Conservation (phyloP, 2,329 filamentous ascomycete species). For the Pseudogymnoascus sp. region DNA sequence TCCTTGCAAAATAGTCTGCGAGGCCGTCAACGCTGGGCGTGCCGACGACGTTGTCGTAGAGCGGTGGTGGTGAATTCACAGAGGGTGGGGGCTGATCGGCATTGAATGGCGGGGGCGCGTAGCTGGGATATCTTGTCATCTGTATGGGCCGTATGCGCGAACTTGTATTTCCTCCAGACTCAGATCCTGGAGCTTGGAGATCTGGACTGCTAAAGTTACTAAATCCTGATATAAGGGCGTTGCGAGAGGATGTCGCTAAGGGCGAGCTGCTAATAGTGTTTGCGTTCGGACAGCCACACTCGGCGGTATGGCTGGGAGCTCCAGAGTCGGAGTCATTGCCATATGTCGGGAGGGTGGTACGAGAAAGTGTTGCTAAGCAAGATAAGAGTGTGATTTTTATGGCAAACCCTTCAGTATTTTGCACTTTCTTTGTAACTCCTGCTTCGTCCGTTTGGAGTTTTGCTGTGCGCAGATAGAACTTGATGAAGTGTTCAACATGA, state of each 20-base stretch:
- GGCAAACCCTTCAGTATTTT: conserved; percentile 27
- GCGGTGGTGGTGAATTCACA: conserved; percentile 59
- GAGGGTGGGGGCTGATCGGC: conserved; percentile 61
- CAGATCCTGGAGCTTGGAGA: conserved; percentile 31
- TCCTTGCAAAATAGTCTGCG: conserved; percentile 60
- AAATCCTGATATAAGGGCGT: not conserved
- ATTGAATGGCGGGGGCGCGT: conserved; percentile 63
- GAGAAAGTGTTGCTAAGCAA: conserved; percentile 62
- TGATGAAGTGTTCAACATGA: conserved; percentile 71
- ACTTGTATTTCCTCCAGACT: conserved; percentile 31
- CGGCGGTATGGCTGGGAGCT: conserved; percentile 32
- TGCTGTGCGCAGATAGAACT: conserved; percentile 71
- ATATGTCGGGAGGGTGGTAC: conserved; percentile 62
- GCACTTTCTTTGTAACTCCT: conserved; percentile 60
- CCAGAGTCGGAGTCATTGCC: conserved; percentile 41
- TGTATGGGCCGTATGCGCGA: conserved; percentile 51
- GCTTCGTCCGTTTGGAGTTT: conserved; percentile 49
- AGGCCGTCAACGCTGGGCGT: conserved; percentile 44
- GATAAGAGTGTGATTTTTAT: conserved; percentile 58
- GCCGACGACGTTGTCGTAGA: conserved; percentile 57
- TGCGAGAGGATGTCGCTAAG: not conserved
- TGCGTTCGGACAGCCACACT: conserved; percentile 58
- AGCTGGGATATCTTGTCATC: conserved; percentile 58
- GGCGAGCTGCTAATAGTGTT: conserved; percentile 24
- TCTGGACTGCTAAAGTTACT: conserved; percentile 30